These are phyloP conservation scores for Nidula microcarpa DNA, from an alignment of 768 basidiomycete genomes.

Conservation along the genomic window DNA sequence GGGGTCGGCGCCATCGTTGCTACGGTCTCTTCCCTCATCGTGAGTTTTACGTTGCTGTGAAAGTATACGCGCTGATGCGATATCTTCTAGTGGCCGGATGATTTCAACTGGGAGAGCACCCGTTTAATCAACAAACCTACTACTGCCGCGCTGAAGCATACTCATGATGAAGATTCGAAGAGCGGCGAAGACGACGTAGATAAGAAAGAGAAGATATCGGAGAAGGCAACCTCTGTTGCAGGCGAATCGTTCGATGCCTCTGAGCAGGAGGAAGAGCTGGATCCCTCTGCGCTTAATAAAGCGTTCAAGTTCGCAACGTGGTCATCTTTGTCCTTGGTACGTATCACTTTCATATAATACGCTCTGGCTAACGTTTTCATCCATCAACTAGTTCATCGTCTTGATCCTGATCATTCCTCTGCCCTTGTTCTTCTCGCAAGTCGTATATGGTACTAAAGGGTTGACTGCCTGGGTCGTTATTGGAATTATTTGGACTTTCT, in stretches of 20 bases:
- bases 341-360: constrained; percentile 12
- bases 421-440: constrained; percentile 81
- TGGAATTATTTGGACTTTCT: constrained; percentile 83
- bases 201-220: constrained; percentile 26
- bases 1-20: constrained; percentile 79
- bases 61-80: background rate
- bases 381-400: constrained; percentile 42
- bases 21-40: constrained; percentile 58
- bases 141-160: constrained; percentile 2
- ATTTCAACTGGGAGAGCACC: constrained; percentile 80
- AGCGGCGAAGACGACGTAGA: constrained; percentile 24
- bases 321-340: constrained; percentile 65
- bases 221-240: constrained; percentile 22
- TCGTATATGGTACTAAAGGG: constrained; percentile 61
- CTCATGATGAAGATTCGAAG: constrained; percentile 19
- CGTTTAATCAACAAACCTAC: constrained; percentile 64
- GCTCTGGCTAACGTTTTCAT: background rate
- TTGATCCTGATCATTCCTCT: constrained; percentile 77
- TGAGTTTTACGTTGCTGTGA: constrained; percentile 23
- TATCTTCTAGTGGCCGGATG: constrained; percentile 60
- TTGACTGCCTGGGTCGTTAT: constrained; percentile 79
- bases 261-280: constrained; percentile 54
- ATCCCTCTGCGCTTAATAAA: constrained; percentile 60
- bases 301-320: constrained; percentile 82
- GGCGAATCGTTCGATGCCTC: constrained; percentile 30